A percentile compares a stretch with the other conserved stretches of the same genome.
phyloP scores from a whole-genome alignment of 2,329 filamentous ascomycete species.

The Tolypocladium inflatum region DNA sequence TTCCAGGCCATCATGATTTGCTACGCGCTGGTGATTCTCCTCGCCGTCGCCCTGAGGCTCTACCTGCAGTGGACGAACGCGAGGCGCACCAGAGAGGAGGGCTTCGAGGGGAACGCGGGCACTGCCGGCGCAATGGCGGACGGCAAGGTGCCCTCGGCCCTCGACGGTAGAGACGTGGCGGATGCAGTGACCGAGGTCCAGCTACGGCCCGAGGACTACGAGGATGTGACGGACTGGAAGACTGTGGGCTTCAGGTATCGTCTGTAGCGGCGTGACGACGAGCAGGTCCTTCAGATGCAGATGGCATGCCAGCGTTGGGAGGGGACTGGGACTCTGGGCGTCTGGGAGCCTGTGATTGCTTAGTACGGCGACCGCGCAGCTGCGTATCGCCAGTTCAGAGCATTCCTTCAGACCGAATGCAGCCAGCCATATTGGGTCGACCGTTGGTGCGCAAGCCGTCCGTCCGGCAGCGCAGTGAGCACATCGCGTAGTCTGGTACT shows the following conservation, averaged over 20 bases:
- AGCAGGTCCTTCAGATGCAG: neutral
- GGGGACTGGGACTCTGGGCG: no score
- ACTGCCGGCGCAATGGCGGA: slow-evolving; percentile 28
- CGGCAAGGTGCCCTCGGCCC: slow-evolving; percentile 22
- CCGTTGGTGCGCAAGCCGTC: no score
- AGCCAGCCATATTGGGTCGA: no score
- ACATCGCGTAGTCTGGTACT: no score
- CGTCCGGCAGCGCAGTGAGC: no score
- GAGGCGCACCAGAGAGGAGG: slow-evolving; percentile 31
- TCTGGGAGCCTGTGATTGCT: no score
- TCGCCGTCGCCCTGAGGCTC: slow-evolving; percentile 32
- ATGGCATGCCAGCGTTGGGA: no score
- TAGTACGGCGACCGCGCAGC: no score
- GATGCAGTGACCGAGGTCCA: slow-evolving; percentile 25
- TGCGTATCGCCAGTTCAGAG: no score
- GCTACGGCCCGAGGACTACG: slow-evolving; percentile 36
- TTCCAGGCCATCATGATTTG: slow-evolving; percentile 48
- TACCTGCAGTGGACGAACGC: slow-evolving; percentile 39
- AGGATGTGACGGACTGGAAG: slow-evolving; percentile 52
- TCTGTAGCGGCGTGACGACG: slow-evolving; percentile 17
- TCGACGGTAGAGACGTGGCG: slow-evolving; percentile 12
- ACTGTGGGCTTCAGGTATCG: slow-evolving; percentile 51
- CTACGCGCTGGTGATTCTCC: slow-evolving; percentile 38
- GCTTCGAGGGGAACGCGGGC: slow-evolving; percentile 32
- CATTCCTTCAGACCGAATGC: no score